Conservation (phyloP, 192 early-diverging fungal genomes). For the Coemansia sp. region DNA sequence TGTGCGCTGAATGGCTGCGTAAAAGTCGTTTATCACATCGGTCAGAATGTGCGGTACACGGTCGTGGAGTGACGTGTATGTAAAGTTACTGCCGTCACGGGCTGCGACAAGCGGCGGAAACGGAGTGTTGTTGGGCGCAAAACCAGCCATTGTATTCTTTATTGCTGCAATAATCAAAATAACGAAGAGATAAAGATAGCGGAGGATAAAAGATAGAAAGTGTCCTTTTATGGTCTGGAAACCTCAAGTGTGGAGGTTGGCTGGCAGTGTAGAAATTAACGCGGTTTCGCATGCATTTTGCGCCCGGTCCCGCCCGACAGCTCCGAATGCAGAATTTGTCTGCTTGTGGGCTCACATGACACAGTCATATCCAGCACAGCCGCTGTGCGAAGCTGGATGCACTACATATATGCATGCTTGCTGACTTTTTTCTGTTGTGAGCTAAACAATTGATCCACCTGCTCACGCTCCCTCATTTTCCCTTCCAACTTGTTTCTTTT, state of each 20-base stretch:
- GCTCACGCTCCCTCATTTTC: neutral
- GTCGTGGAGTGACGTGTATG: conserved; percentile 70
- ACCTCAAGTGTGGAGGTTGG: too few relatives aligned
- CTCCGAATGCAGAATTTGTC: too few relatives aligned
- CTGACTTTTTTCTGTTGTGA: neutral
- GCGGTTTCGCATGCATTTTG: too few relatives aligned
- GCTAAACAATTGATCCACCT: neutral
- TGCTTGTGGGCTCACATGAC: too few relatives aligned
- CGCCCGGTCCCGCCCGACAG: too few relatives aligned
- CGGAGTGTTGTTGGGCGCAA: conserved; percentile 57
- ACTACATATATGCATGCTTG: neutral
- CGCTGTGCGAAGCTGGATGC: conserved; percentile 1
- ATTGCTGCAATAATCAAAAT: neutral
- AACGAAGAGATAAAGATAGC: neutral
- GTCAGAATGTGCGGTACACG: conserved; percentile 85
- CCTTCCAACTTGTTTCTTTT: neutral
- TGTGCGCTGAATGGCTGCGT: conserved; percentile 54
- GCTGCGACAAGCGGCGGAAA: conserved; percentile 64
- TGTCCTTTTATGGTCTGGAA: neutral
- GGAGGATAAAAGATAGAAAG: conserved; percentile 7
- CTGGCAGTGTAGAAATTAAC: too few relatives aligned
- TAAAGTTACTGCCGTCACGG: conserved; percentile 67
- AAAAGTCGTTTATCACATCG: conserved; percentile 72
- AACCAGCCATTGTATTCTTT: conserved; percentile 14
- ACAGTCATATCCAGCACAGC: too few relatives aligned